Evolutionary conservation across 192 early-diverging fungal genomes (phyloP).

Genomic region (Gaertneriomyces sp.): DNA sequence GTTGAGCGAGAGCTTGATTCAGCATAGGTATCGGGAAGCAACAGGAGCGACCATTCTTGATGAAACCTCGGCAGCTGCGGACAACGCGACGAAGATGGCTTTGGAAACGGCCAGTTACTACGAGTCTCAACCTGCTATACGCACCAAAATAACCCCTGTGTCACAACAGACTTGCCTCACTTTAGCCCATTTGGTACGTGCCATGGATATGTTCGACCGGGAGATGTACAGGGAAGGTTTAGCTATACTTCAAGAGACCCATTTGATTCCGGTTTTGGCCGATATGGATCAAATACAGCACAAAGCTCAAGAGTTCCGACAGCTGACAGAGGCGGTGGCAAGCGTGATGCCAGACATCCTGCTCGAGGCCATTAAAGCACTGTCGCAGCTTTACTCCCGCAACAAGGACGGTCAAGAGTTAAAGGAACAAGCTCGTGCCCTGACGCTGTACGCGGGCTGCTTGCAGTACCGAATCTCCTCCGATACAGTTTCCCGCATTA

Average conservation of each 20-base stretch:
- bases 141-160: slow-evolving; percentile 5
- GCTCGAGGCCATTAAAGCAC: slow-evolving; percentile 65
- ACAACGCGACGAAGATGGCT: slow-evolving; percentile 26
- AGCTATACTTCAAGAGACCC: slow-evolving; percentile 52
- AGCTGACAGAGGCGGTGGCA: slow-evolving; percentile 64
- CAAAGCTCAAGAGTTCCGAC: slow-evolving; percentile 61
- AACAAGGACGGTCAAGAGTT: slow-evolving; percentile 50
- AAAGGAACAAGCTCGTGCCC: slow-evolving; percentile 57
- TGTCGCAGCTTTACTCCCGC: slow-evolving; percentile 36
- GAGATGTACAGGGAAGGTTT: slow-evolving; percentile 51
- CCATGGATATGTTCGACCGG: slow-evolving; percentile 48
- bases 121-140: slow-evolving; percentile 10
- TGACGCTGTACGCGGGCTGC: slow-evolving; percentile 80
- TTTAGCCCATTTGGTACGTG: slow-evolving; percentile 60
- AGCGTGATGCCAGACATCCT: slow-evolving; percentile 75
- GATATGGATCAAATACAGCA: slow-evolving; percentile 58
- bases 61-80: slow-evolving; percentile 31
- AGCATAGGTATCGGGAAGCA: slow-evolving; percentile 20
- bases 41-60: not conserved
- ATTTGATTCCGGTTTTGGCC: slow-evolving; percentile 60
- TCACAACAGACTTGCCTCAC: slow-evolving; percentile 40
- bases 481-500: slow-evolving; percentile 44
- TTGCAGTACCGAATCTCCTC: slow-evolving; percentile 83
- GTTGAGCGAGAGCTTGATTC: slow-evolving; percentile 13
- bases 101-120: slow-evolving; percentile 25